These are phyloP conservation scores for Cyberlindnera nakhonratchasimensis DNA, from an alignment of 805 yeast species.

Conservation along the genomic window DNA sequence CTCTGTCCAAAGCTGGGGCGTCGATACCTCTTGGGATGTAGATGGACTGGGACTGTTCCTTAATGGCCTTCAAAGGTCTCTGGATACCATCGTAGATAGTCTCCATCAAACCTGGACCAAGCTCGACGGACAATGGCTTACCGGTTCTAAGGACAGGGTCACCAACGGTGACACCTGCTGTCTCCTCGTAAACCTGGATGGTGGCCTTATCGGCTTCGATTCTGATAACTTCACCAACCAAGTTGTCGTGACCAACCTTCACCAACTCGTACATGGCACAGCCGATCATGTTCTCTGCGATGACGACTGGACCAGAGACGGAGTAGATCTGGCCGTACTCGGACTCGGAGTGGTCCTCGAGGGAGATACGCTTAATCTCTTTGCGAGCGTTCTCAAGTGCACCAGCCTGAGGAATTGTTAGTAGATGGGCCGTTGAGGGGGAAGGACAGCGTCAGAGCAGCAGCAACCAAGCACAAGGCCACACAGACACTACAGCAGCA, in stretches of 20 bases:
- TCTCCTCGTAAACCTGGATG: conserved; percentile 98
- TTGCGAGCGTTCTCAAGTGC: conserved; percentile 96
- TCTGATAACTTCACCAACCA: conserved; percentile 98
- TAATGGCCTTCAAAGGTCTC: conserved; percentile 94
- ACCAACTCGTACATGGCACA: conserved; percentile 99
- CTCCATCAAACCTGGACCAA: conserved; percentile 99
- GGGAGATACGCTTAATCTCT: conserved; percentile 78
- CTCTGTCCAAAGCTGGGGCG: conserved; percentile 90
- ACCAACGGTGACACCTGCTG: conserved; percentile 99
- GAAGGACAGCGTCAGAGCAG: no score
- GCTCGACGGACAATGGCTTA: conserved; percentile 96
- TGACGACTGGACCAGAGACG: conserved; percentile 96
- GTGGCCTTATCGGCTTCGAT: conserved; percentile 96
- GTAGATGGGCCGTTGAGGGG: conserved; percentile 1
- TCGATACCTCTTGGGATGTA: conserved; percentile 99
- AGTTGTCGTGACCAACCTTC: conserved; percentile 93
- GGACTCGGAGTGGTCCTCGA: conserved; percentile 71
- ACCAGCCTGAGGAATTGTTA: conserved; percentile 60
- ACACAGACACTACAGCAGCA: no score
- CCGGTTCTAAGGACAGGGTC: conserved; percentile 99
- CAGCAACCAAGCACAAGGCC: no score
- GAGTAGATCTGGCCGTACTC: conserved; percentile 88
- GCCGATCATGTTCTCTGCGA: conserved; percentile 98
- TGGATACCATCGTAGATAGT: conserved; percentile 99
- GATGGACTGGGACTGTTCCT: conserved; percentile 82